Evolutionary conservation across 2,329 filamentous ascomycete genomes (phyloP).

Genomic region (Colletotrichum siamense): DNA sequence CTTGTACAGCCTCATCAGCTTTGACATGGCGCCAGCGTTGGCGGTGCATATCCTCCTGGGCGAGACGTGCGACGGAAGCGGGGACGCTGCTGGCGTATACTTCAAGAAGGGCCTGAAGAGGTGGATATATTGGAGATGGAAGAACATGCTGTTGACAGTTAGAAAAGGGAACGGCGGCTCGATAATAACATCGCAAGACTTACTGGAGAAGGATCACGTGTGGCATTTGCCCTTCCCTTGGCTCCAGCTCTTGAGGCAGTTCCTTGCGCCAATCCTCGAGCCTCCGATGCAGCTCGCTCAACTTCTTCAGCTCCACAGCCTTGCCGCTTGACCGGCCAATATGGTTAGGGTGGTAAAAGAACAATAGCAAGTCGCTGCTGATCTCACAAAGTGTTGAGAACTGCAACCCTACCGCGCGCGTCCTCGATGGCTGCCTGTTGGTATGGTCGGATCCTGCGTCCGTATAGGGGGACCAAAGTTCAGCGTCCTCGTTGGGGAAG

Average conservation of each 20-base stretch:
- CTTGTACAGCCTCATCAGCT: conserved; percentile 93
- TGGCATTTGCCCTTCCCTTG: conserved; percentile 86
- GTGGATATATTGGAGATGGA: conserved; percentile 93
- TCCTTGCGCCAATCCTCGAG: conserved; percentile 89
- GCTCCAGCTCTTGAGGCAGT: conserved; percentile 84
- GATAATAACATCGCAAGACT: conserved; percentile 44
- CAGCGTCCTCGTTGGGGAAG: conserved; percentile 85
- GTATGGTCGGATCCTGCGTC: conserved; percentile 79
- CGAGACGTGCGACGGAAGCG: conserved; percentile 85
- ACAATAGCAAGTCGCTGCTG: conserved; percentile 85
- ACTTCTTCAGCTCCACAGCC: conserved; percentile 85
- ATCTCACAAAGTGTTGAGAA: conserved; percentile 89
- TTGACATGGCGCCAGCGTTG: conserved; percentile 88
- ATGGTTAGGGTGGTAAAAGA: conserved; percentile 86
- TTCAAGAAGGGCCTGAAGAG: conserved; percentile 95
- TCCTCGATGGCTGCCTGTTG: conserved; percentile 80
- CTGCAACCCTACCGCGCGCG: conserved; percentile 80
- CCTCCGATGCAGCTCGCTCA: conserved; percentile 89
- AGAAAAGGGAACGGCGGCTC: conserved; percentile 11
- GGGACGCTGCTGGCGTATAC: conserved; percentile 81
- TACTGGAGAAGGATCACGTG: conserved; percentile 85
- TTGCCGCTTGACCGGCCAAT: conserved; percentile 72
- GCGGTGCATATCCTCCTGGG: conserved; percentile 90
- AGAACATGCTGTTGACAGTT: conserved; percentile 80
- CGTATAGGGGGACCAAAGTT: conserved; percentile 87